Evolutionary conservation across 257 asterid species (phyloP).

Genomic region (Solanum chmielewskii): DNA sequence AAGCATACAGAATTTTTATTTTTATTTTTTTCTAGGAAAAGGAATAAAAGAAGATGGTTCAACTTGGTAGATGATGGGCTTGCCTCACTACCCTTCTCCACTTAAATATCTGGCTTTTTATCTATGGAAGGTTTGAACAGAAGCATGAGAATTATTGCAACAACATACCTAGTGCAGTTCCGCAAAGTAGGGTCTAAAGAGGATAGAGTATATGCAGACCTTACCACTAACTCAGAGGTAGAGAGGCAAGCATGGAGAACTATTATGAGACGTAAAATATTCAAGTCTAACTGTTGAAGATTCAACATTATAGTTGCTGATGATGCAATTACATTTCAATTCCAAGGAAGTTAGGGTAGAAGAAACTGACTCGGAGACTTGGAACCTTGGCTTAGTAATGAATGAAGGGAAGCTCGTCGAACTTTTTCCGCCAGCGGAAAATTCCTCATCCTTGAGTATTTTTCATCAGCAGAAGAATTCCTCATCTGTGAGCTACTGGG

Average conservation of each 20-base stretch:
- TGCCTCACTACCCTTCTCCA: background rate
- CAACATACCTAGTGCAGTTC: background rate
- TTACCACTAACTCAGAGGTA: background rate
- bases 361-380: background rate
- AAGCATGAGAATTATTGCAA: background rate
- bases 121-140: background rate
- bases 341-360: background rate
- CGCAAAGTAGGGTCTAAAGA: background rate
- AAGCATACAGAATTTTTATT: background rate
- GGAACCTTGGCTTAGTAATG: background rate
- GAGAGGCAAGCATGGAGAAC: background rate
- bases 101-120: background rate
- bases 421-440: background rate
- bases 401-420: background rate
- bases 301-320: background rate
- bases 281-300: background rate
- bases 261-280: background rate
- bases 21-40: background rate
- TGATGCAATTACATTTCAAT: background rate
- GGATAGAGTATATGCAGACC: background rate
- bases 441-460: background rate
- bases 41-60: background rate
- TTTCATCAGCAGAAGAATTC: background rate
- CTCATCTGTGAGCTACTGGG: background rate
- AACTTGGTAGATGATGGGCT: background rate